Evolutionary conservation across 441 rosid genomes (phyloP), one percentile per base, ranked within the genome.

Genomic region (Adansonia gregorii): DNA sequence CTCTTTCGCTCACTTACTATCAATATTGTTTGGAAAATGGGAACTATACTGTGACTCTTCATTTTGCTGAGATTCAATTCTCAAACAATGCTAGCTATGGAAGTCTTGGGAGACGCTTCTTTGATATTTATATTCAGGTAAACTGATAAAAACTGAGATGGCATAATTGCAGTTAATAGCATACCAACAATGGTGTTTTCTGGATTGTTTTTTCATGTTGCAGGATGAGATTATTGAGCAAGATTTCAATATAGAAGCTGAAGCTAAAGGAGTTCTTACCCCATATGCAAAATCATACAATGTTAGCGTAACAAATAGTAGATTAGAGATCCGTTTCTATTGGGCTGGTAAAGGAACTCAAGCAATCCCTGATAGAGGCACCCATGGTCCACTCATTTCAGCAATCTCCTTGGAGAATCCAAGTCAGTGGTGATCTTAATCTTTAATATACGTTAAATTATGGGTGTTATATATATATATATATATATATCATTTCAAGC

Each of bases 51-150:
- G 78, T 92, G 8, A 84, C 46, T 64, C 87, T 92, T 2, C 85
- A 82, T 74, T 92, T 92, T 67, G 87, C 92, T 10, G 95, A 91
- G 86, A 78, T 91, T 69, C 83, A 85, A 27, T 92, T 91, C 76
- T 83, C 85, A 35, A 78, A 85, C 70, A 89, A 82, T 63, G 80
- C 46, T 2, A 80, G n/a, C n/a, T 89, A 74, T 79, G 77, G 0
- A 72, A 88, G 87, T 73, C 88, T 86, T 9, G 97, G 95, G 51
- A 86, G 87, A 81, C 91, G 92, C 51, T 0, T 86, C 2, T 92
- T 91, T 55, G 83, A 89, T 81, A 83, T 92, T 65, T 92, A 85
- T 79, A 66, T 92, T 82, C 94, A 92, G 94, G 97, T 89, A 82
- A 83, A 48, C 11, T 77, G 12, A 22, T 67, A 24, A 76, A 2